Conservation (phyloP, 139 green algal genomes). For the Chlorella sp. region DNA sequence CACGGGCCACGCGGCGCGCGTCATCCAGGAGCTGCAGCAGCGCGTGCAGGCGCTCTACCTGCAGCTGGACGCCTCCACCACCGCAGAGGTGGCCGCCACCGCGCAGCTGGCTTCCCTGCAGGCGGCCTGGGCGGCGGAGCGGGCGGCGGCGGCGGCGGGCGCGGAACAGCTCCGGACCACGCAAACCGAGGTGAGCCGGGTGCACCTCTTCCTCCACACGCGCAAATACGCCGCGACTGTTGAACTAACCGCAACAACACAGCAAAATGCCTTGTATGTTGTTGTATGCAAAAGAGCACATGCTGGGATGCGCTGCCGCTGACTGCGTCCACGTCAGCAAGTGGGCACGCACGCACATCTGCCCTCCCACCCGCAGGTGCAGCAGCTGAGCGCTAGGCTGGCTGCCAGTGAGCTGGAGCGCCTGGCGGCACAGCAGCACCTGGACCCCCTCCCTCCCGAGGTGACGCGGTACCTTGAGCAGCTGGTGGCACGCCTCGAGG, state of each 20-base stretch:
- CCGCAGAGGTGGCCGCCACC: neutral
- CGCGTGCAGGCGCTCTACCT: neutral
- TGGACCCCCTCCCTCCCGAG: neutral
- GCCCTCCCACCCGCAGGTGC: neutral
- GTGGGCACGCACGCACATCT: no score
- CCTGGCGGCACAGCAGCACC: neutral
- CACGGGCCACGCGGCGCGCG: neutral
- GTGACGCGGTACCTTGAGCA: neutral
- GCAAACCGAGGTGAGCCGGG: neutral
- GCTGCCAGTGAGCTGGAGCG: neutral
- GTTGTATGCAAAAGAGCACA: no score
- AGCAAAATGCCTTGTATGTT: no score
- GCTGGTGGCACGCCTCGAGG: neutral
- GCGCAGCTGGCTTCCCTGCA: neutral
- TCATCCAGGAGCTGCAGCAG: neutral
- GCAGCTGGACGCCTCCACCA: slow-evolving; percentile 2
- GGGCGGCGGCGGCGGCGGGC: neutral
- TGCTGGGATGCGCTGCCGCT: no score
- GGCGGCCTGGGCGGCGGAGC: neutral
- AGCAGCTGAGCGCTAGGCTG: slow-evolving; percentile 1
- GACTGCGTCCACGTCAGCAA: no score
- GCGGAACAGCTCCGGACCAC: neutral
- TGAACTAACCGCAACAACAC: no score
- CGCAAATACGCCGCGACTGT: no score
- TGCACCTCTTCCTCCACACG: no score